A percentile compares a stretch with the other conserved stretches of the same genome.
These are phyloP conservation scores for Euphrasia arctica DNA, from an alignment of 305 asterid genomes.

Conservation along the genomic window DNA sequence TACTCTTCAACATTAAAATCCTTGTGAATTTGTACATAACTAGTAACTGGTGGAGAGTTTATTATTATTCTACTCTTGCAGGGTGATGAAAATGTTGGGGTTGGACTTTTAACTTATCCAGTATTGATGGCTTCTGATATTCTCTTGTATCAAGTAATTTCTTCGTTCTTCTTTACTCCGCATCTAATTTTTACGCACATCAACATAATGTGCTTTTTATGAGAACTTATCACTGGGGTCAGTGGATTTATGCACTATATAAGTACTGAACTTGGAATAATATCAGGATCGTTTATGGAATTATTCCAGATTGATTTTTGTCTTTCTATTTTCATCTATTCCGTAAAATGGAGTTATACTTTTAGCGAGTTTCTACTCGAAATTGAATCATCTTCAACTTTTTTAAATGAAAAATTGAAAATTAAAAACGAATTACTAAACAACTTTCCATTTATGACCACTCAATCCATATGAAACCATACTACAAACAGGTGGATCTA, in stretches of 20 bases:
- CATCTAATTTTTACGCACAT: neutral
- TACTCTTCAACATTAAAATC: neutral
- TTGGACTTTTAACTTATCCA: constrained; percentile 89
- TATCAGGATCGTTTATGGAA: no score
- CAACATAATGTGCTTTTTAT: constrained; percentile 1
- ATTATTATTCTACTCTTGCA: constrained; percentile 28
- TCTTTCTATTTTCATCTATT: neutral
- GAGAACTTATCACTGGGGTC: constrained; percentile 13
- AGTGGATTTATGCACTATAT: constrained; percentile 12
- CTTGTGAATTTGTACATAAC: neutral
- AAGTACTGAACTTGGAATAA: constrained; percentile 6
- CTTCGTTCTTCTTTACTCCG: neutral
- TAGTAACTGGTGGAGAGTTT: neutral
- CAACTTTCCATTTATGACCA: no score
- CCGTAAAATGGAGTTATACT: neutral
- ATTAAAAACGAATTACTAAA: no score
- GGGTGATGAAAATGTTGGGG: constrained; percentile 98
- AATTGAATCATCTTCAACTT: no score
- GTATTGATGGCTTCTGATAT: constrained; percentile 98
- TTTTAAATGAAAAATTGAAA: no score
- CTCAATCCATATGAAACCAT: no score
- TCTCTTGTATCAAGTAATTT: constrained; percentile 82
- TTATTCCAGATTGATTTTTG: neutral
- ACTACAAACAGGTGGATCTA: no score
- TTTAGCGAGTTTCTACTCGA: no score